These are phyloP conservation scores for Plasmopara halstedii DNA, from an alignment of 352 stramenopile species.

Conservation along the genomic window DNA sequence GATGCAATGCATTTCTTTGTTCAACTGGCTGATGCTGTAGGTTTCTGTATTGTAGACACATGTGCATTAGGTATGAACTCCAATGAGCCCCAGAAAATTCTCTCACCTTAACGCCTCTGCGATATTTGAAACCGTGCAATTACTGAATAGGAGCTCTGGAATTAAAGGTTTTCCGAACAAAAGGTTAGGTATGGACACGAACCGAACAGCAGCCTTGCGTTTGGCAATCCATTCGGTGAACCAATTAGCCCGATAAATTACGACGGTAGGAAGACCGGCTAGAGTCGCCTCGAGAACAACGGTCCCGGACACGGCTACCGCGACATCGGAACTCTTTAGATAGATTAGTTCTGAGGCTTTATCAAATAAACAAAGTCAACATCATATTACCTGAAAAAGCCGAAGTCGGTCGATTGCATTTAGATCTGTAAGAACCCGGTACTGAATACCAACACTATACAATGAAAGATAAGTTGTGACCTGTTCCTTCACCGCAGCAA, in stretches of 20 bases:
- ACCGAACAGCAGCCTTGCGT: conserved; percentile 46
- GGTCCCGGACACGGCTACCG: conserved; percentile 61
- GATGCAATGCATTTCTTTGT: conserved; percentile 6
- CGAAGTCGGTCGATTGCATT: conserved; percentile 9
- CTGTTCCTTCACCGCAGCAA: conserved; percentile 24
- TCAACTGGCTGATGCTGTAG: conserved; percentile 2
- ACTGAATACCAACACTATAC: background rate
- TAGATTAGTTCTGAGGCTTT: background rate
- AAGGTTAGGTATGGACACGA: conserved; percentile 72
- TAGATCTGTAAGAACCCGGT: conserved; percentile 19
- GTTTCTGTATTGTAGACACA: conserved; percentile 5
- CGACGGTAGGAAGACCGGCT: conserved; percentile 43
- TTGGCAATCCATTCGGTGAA: conserved; percentile 51
- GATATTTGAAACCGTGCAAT: conserved; percentile 43
- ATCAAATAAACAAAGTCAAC: too few species aligned
- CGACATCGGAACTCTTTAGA: conserved; percentile 32
- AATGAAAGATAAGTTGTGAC: conserved; percentile 14
- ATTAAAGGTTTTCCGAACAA: conserved; percentile 44
- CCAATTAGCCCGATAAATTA: conserved; percentile 63
- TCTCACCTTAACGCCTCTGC: conserved; percentile 16
- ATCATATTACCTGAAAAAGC: conserved; percentile 26
- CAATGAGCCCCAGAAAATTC: background rate
- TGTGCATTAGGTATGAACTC: background rate
- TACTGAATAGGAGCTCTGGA: conserved; percentile 56
- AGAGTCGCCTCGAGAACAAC: conserved; percentile 62